Evolutionary conservation across 140 eudicot genomes (phyloP), one percentile per base, ranked within the genome.

Genomic region (Ambrosia hybrid): DNA sequence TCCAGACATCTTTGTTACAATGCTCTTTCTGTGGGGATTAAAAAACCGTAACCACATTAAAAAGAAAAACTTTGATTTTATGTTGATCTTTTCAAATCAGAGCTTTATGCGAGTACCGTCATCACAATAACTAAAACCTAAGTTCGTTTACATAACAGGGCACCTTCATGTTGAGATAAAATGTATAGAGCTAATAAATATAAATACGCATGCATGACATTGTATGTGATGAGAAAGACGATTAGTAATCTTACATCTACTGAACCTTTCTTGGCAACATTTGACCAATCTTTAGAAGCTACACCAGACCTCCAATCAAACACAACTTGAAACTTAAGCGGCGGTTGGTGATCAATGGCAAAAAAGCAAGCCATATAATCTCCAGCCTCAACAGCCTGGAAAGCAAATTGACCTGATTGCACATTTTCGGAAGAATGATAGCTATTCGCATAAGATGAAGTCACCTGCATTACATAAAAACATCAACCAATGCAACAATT

Each of bases 231-330:
- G 13, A 51, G 6, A 51, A 51, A 51, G 16, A 13, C 21, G 17
- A 52, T 14, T 13, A n/a, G n/a, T n/a, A 52, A n/a, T 52, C 36
- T 57, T 17, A 21, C n/a, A 57, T 57, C 37, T 21, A 57, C 64
- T 57, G 13, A 21, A 57, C 64, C 64, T 57, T 57, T 57, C 36
- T 57, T 57, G 63, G 63, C 30, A 57, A 57, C 6, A 21, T 57
- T 17, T 21, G 63, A 57, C 34, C 62, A 56, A 56, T 57, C 63
- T 57, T 57, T 9, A 57, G 64, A 0, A 57, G 38, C 37, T 17
- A 57, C 64, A 21, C 38, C 64, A 9, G 13, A 45, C 51, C 51
- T 45, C 51, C 51, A 45, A 45, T 45, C 51, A 45, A 45, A 45
- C 6, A 1, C 51, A 45, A 45, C 51, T 1, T 6, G 9, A 45